phyloP scores from a whole-genome alignment of 257 asterid species.

The Eustoma russellianum region DNA sequence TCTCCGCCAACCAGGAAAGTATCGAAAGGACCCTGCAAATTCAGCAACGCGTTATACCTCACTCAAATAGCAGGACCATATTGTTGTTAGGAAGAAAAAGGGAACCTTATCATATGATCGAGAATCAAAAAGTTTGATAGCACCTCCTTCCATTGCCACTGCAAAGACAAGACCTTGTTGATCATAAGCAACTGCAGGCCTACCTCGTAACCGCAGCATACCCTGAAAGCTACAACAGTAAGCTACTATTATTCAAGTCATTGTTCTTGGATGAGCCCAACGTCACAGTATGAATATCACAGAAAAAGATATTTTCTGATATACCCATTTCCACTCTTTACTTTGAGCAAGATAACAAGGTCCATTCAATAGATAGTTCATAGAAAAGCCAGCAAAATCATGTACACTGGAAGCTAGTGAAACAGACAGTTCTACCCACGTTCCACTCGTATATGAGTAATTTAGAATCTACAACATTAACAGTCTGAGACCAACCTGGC shows the following conservation, averaged over 20 bases:
- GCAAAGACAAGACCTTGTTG: slow-evolving; percentile 98
- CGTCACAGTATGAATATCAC: neutral
- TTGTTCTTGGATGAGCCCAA: neutral
- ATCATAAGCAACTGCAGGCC: slow-evolving; percentile 95
- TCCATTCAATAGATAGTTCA: too few relatives aligned
- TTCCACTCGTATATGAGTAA: too few relatives aligned
- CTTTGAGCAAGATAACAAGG: too few relatives aligned
- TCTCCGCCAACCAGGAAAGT: slow-evolving; percentile 97
- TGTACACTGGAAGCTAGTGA: too few relatives aligned
- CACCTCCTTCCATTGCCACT: slow-evolving; percentile 99
- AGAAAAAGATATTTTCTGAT: too few relatives aligned
- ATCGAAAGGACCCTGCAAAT: slow-evolving; percentile 84
- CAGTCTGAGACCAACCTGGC: slow-evolving; percentile 61
- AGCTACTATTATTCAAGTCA: slow-evolving; percentile 40
- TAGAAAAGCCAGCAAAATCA: too few relatives aligned
- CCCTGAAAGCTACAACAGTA: slow-evolving; percentile 86
- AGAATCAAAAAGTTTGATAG: slow-evolving; percentile 82
- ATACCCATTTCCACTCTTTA: too few relatives aligned
- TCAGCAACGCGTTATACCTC: slow-evolving; percentile 1
- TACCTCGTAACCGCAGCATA: slow-evolving; percentile 75
- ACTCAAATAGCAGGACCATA: slow-evolving; percentile 7
- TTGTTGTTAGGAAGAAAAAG: neutral
- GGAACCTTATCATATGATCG: slow-evolving; percentile 86
- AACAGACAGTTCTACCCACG: too few relatives aligned
- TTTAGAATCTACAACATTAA: neutral